These are phyloP conservation scores for Cyathus striatus DNA, from an alignment of 768 basidiomycete species.

Conservation along the genomic window DNA sequence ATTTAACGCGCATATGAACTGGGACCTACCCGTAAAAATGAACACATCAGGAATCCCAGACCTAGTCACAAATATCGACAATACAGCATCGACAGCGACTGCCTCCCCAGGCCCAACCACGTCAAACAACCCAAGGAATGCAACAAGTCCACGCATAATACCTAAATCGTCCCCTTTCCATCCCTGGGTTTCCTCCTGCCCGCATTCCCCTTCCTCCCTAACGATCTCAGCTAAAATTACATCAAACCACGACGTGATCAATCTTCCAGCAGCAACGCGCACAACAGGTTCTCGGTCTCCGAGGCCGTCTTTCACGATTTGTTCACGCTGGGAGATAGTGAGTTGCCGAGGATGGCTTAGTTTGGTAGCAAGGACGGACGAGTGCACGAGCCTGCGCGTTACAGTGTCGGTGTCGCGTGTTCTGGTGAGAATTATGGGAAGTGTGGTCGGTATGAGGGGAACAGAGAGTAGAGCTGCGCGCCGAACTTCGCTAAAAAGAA, in stretches of 20 bases:
- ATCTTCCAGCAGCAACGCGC: constrained; percentile 72
- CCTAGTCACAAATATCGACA: constrained; percentile 71
- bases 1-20: not conserved
- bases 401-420: constrained; percentile 82
- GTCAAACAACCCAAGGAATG: constrained; percentile 44
- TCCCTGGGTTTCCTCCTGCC: constrained; percentile 20
- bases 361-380: constrained; percentile 49
- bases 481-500: constrained; percentile 73
- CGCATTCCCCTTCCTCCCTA: constrained; percentile 27
- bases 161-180: constrained; percentile 42
- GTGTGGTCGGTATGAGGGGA: constrained; percentile 53
- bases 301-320: constrained; percentile 81
- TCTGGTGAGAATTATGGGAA: constrained; percentile 67
- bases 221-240: constrained; percentile 34
- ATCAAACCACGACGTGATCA: constrained; percentile 82
- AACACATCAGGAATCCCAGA: constrained; percentile 67
- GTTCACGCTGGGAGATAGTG: constrained; percentile 76
- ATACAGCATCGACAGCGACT: constrained; percentile 80
- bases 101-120: constrained; percentile 62
- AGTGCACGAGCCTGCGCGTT: constrained; percentile 76
- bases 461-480: constrained; percentile 80
- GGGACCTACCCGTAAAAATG: constrained; percentile 64
- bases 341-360: constrained; percentile 67
- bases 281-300: constrained; percentile 86
- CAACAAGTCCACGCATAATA: constrained; percentile 38